Conservation (phyloP, 495 filamentous ascomycete genomes). For the Neurospora sp. region DNA sequence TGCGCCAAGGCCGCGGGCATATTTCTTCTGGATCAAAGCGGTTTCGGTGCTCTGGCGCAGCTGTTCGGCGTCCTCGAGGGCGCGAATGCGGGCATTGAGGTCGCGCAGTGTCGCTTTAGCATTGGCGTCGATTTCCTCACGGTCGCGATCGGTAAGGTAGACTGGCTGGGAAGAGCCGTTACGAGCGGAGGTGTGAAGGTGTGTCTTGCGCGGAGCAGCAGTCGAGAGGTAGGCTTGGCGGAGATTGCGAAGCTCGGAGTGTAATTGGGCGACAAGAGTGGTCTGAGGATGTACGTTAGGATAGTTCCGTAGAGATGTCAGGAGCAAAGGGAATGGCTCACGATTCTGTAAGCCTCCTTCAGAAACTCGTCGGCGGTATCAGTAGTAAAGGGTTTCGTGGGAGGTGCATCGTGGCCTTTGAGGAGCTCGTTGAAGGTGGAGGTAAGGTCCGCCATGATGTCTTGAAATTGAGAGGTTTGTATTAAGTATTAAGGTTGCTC, state of each 20-base stretch:
- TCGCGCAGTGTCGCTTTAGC: conserved; percentile 75
- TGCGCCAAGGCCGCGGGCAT: conserved; percentile 46
- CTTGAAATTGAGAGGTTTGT: not conserved
- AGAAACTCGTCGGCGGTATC: conserved; percentile 73
- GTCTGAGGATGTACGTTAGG: conserved; percentile 48
- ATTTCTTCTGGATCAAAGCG: conserved; percentile 58
- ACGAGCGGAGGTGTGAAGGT: conserved; percentile 23
- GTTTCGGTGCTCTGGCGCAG: conserved; percentile 64
- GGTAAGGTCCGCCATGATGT: conserved; percentile 60
- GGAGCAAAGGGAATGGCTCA: conserved; percentile 30
- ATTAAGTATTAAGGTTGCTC: not conserved
- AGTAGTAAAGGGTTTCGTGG: conserved; percentile 33
- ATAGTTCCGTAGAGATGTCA: not conserved
- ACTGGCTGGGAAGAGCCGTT: conserved; percentile 24
- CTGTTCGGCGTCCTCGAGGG: conserved; percentile 71
- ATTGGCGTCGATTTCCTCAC: conserved; percentile 73
- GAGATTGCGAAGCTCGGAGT: conserved; percentile 65
- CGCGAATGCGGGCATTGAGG: conserved; percentile 64
- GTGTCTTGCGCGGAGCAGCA: conserved; percentile 40
- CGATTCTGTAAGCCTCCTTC: conserved; percentile 91
- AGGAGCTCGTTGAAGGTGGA: conserved; percentile 60
- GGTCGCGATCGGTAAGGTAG: conserved; percentile 55
- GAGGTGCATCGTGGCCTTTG: conserved; percentile 39
- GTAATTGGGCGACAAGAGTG: conserved; percentile 68
- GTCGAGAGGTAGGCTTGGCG: conserved; percentile 88